Percentiles rank a stretch among this genome's conserved stretches.
Evolutionary conservation across 1,284 basidiomycete species (phyloP).

Genomic region (Ceratobasidium sp.): DNA sequence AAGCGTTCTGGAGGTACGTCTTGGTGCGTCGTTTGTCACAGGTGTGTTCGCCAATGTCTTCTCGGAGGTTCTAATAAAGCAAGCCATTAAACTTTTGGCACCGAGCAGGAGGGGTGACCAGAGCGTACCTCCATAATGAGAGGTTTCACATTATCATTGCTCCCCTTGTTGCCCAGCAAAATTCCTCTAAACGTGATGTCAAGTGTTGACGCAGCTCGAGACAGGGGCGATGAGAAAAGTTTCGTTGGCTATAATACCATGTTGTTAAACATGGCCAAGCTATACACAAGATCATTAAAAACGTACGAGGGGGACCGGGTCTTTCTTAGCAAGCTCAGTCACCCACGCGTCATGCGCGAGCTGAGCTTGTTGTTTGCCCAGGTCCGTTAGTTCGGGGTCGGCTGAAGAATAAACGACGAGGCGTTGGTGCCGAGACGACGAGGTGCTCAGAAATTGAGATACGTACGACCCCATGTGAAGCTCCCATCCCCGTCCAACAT

Average conservation of each 20-base stretch:
- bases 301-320: conserved; percentile 61
- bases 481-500: conserved; percentile 75
- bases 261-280: background rate
- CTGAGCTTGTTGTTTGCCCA: conserved; percentile 45
- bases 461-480: conserved; percentile 81
- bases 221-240: conserved; percentile 78
- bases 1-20: conserved; percentile 65
- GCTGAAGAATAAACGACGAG: background rate
- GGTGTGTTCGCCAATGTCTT: conserved; percentile 75
- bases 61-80: conserved; percentile 66
- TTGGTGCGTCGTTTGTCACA: conserved; percentile 73
- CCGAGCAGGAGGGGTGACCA: background rate
- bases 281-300: background rate
- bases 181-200: conserved; percentile 69
- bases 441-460: background rate
- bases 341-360: conserved; percentile 68
- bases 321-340: conserved; percentile 58
- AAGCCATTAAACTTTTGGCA: background rate
- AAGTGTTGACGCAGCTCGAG: conserved; percentile 76
- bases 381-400: conserved; percentile 22
- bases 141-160: conserved; percentile 53
- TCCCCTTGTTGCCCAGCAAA: conserved; percentile 43
- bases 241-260: conserved; percentile 60
- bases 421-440: background rate
- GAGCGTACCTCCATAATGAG: conserved; percentile 64